Evolutionary conservation across 148 eudicot genomes (phyloP).

Genomic region (Amaranthus hypochondriacus): DNA sequence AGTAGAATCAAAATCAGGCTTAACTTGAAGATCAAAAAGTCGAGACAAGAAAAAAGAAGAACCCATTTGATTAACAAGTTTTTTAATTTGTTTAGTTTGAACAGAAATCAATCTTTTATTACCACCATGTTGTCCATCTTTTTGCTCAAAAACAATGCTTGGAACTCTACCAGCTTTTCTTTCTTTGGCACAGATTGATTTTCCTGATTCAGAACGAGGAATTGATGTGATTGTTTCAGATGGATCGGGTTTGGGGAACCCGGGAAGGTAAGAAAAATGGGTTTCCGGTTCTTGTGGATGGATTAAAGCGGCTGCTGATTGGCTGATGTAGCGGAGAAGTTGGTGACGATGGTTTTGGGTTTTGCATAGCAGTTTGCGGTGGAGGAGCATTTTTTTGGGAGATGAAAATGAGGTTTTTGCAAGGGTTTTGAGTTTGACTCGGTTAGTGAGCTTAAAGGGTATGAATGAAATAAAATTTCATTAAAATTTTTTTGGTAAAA

Average conservation of each 20-base stretch:
- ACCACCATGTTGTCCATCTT: conserved; percentile 92
- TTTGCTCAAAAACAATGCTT: conserved; percentile 79
- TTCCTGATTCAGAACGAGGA: conserved; percentile 59
- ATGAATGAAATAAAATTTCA: no score
- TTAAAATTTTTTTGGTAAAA: no score
- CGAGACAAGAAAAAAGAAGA: conserved; percentile 58
- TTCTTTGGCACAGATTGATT: conserved; percentile 49
- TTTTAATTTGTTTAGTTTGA: conserved; percentile 68
- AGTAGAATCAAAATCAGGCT: conserved; percentile 40
- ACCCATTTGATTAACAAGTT: conserved; percentile 65
- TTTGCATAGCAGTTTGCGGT: conserved; percentile 25
- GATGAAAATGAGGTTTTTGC: conserved; percentile 18
- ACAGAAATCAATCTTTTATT: conserved; percentile 82
- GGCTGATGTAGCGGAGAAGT: conserved; percentile 41
- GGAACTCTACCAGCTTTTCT: conserved; percentile 74
- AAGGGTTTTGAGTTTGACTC: conserved; percentile 1
- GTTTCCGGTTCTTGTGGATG: conserved; percentile 30
- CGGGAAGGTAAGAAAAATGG: conserved; percentile 48
- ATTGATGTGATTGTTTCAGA: conserved; percentile 64
- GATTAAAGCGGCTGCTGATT: conserved; percentile 35
- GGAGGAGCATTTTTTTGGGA: conserved; percentile 38
- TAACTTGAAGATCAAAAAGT: conserved; percentile 67
- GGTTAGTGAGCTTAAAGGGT: no score
- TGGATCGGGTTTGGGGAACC: conserved; percentile 67
- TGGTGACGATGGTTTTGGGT: conserved; percentile 20